Evolutionary conservation across 139 green algal species (phyloP), one percentile per base, ranked within the genome.

Genomic region (Asterochloris erici): DNA sequence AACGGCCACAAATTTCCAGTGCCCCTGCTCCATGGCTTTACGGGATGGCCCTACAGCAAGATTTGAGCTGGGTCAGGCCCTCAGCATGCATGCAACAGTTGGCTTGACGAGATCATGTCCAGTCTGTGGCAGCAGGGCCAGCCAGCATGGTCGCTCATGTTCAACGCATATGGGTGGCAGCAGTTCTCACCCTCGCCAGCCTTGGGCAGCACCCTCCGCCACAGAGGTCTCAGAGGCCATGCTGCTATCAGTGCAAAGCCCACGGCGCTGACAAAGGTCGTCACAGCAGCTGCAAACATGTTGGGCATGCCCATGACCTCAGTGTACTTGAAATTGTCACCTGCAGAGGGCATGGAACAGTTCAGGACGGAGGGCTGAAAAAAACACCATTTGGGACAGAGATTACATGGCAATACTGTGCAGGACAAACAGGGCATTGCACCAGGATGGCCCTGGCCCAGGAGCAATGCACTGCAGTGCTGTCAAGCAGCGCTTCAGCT

Each of bases 251-350:
- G 60, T 10, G 78, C 78, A 17, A 82, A 87, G 0, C 83, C 54
- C 19, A 86, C 11, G 0, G 61, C 77, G 14, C 79, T 85, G 29
- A 69, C 24, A 6, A 29, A 80, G 23, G 74, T 47, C 16, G 81
- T 63, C 0, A 86, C 24, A 11, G 24, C 16, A 15, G 87, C 89
- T 0, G 38, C 84, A 27, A 87, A 1, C 14, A 77, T 16, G 26
- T 82, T 71, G 38, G 74, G 47, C 13, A 75, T 38, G 2, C 81
- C 85, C 26, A 88, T 21, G 10, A 66, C 81, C 85, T 96, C 93
- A 12, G 73, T 78, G 78, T 93, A 94, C 61, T 85, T 88, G 84
- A 95, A 94, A 74, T 91, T 84, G 11, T 68, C 62, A 63, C 76
- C 83, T 86, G 82, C 62, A 70, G 28, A 21, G n/a, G 68, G 19